Base-by-base conservation (phyloP, 2,329 filamentous ascomycete genomes). In the Aspergillus carbonarius region DNA sequence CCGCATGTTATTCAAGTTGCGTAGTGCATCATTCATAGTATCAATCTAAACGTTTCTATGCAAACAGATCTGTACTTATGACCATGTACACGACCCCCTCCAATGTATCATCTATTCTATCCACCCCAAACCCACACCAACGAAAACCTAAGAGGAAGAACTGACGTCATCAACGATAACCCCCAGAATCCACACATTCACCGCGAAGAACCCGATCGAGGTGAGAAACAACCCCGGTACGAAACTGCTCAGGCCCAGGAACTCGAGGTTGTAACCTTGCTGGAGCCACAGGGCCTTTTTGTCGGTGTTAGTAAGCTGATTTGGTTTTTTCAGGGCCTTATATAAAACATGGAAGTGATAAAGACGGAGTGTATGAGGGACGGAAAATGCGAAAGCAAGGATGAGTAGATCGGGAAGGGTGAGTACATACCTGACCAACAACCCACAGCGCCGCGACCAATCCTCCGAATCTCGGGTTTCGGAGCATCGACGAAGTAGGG, bases 181-280 rank as follows among this genome's bases (percentile, higher is more conserved):
- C 0, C 91, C 90, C 39, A 99, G 72, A 55, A 98, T 91, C 87
- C 91, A 96, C 66, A 87, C 88, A 72, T 99, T 98, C 15, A 92
- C 84, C 1, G 86, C 73, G 72, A 97, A 98, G 78, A 99, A 98
- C 0, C 78, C 77, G 13, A 96, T 74, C 0, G 90, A 89, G 0
- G 91, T 82, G 0, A 84, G 63, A 86, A 91, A 98, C 1, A 99
- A 78, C 0, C 92, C 92, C 0, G 93, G 92, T 9, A 92, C 83
- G 71, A 97, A 99, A 0, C 89, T 93, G 61, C 91, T 93, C 20
- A 81, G 69, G 0, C 93, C 95, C 2, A 96, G 76, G 63, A 93
- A 93, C 72, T 95, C 91, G 1, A 95, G 84, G 59, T 82, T 79
- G 71, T 85, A 96, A 2, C 83, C 91, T 73, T 90, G 88, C 66